Conservation (phyloP, 441 rosid genomes). For the Capsella rubella region DNA sequence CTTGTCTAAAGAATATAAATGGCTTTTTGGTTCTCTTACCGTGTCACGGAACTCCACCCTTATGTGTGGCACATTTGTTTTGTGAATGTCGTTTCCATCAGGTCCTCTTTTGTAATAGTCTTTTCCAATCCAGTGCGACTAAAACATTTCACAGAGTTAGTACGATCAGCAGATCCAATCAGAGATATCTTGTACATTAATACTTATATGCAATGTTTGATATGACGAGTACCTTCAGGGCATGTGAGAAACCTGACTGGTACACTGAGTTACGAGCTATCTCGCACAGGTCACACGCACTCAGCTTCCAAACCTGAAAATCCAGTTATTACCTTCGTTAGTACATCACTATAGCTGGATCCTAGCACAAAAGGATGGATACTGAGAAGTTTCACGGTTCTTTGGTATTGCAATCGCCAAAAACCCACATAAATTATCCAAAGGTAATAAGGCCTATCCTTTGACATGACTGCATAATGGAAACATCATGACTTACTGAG, state of each 20-base stretch:
- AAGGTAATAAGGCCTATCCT: conserved; percentile 2
- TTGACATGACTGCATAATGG: conserved; percentile 8
- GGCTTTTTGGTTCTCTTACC: conserved; percentile 45
- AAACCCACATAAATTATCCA: background rate
- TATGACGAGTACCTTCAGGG: conserved; percentile 70
- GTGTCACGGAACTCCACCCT: conserved; percentile 92
- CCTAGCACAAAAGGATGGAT: conserved; percentile 7
- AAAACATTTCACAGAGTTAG: conserved; percentile 34
- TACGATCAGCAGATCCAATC: background rate
- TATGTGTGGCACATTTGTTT: conserved; percentile 97
- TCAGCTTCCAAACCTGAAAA: conserved; percentile 96
- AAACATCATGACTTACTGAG: conserved; percentile 62
- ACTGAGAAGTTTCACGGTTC: conserved; percentile 26
- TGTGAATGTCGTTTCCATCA: conserved; percentile 91
- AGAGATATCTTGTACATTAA: background rate
- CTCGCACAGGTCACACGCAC: conserved; percentile 97
- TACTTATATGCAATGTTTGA: background rate
- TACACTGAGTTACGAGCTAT: conserved; percentile 97
- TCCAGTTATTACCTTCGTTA: conserved; percentile 2
- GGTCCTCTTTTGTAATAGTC: conserved; percentile 96
- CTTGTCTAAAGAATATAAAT: background rate
- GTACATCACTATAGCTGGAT: conserved; percentile 9
- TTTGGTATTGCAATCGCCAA: background rate
- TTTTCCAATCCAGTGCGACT: conserved; percentile 98
- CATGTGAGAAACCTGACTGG: conserved; percentile 99